Percentiles rank a stretch among this genome's conserved stretches.
Conservation (phyloP, 1,284 basidiomycete species). For the Apiotrichum veenhuisii region DNA sequence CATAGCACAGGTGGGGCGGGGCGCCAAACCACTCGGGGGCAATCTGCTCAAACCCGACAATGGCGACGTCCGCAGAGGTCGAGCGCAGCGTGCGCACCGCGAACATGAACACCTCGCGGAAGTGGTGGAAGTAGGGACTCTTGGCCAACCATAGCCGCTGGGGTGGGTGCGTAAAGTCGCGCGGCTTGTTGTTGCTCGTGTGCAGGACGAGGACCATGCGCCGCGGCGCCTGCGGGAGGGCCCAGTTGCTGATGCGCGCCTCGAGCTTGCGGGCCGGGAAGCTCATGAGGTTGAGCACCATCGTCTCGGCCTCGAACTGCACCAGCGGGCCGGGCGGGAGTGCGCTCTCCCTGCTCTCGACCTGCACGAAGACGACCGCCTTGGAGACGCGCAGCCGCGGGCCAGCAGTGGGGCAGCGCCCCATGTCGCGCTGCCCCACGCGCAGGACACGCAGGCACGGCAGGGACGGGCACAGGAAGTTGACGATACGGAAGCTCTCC, state of each 20-base stretch:
- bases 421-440: neutral
- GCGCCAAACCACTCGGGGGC: neutral
- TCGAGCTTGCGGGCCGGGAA: neutral
- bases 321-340: neutral
- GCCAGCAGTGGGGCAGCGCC: neutral
- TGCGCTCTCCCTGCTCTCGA: neutral
- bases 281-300: neutral
- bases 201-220: neutral
- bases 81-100: neutral
- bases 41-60: neutral
- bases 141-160: neutral
- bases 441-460: neutral
- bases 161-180: neutral
- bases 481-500: neutral
- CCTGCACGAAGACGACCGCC: neutral
- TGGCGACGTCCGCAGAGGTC: neutral
- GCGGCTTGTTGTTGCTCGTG: neutral
- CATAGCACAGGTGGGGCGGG: neutral
- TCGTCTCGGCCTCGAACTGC: neutral
- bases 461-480: neutral
- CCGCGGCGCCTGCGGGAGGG: neutral
- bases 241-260: neutral
- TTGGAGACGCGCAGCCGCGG: neutral
- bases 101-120: neutral
- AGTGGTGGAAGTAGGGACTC: neutral